Conservation (phyloP, 2,329 filamentous ascomycete species). For the Curvularia hawaiiensis region DNA sequence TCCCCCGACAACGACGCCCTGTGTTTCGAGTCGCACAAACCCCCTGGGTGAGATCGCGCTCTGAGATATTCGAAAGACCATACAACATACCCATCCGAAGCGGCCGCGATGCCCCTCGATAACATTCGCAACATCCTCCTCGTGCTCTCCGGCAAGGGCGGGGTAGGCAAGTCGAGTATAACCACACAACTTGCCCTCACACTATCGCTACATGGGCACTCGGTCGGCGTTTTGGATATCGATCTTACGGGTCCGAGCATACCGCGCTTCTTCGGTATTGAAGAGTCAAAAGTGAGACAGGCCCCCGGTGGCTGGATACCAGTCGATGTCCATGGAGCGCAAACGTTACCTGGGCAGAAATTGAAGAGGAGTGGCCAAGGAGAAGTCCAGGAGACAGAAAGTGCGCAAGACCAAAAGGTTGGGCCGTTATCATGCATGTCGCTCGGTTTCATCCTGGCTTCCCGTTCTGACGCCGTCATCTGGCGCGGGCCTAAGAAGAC, state of each 20-base stretch:
- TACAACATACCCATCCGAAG: not conserved
- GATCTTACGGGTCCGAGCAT: slow-evolving; percentile 97
- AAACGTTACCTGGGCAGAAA: slow-evolving; percentile 27
- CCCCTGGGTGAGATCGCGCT: not conserved
- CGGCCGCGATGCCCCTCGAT: slow-evolving; percentile 64
- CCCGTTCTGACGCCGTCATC: slow-evolving; percentile 87
- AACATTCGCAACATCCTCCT: slow-evolving; percentile 80
- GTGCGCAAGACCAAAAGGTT: slow-evolving; percentile 43
- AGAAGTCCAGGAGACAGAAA: not conserved
- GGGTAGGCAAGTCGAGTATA: slow-evolving; percentile 97
- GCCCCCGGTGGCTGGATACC: slow-evolving; percentile 92
- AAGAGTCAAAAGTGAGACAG: slow-evolving; percentile 87
- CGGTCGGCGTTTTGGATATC: slow-evolving; percentile 93
- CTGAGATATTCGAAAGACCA: not conserved
- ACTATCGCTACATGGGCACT: slow-evolving; percentile 81
- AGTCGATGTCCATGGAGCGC: slow-evolving; percentile 75
- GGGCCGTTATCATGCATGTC: slow-evolving; percentile 85
- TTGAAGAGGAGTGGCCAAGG: slow-evolving; percentile 7
- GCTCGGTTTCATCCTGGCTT: slow-evolving; percentile 84
- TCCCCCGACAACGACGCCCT: not conserved
- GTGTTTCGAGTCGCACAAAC: not conserved
- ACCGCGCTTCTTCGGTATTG: slow-evolving; percentile 89
- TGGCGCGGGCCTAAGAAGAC: slow-evolving; percentile 99
- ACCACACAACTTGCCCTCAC: slow-evolving; percentile 94
- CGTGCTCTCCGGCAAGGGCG: slow-evolving; percentile 94